Base-by-base conservation (phyloP, 352 stramenopile species). In the Phytophthora boehmeriae region DNA sequence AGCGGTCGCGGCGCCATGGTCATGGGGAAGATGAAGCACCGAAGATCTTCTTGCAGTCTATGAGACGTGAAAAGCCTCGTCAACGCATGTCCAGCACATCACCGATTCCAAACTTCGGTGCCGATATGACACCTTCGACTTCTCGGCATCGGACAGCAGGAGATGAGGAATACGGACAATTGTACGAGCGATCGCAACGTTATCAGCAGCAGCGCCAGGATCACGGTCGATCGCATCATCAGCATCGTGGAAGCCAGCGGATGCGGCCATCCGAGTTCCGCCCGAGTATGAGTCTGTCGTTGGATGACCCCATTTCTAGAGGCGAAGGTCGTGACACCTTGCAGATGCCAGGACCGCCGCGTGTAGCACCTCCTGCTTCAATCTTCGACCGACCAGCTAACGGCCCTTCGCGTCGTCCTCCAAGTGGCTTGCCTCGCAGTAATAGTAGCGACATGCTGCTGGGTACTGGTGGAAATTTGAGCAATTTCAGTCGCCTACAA, bases 31-130 rank as follows among this genome's bases (percentile, higher is more conserved):
- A 39, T n/a, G 60, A 82, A 25, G 63, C 62, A 23, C 76, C 76
- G 25, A 88, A 86, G 69, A 90, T 93, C 50, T 87, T 88, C 38
- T 50, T 93, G 43, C 81, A 91, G 59, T 91, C 83, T 6, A 89
- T 93, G 78, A 68, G 76, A 4, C 71, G 66, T 8, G 70, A 75
- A 38, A 78, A 78, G 9, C 36, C 61, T 1, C 48, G 56, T 51
- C 36, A 16, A 27, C 60, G 56, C 8, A 75, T 74, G 65, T 78
- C 69, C 14, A 69, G 61, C 28, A 73, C 69, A 32, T 69, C 43
- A 2, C 68, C 63, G 17, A 62, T 76, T 67, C 49, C 63, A 59
- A 46, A 39, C 17, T 71, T 68, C 45, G 50, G 54, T 36, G 51
- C 46, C 2, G 51, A 68, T 30, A 34, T 68, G 5, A 44, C 47